Percentiles rank a stretch among this genome's conserved stretches.
Evolutionary conservation across 164 flowering plant species (phyloP).

Genomic region (Piper betle): DNA sequence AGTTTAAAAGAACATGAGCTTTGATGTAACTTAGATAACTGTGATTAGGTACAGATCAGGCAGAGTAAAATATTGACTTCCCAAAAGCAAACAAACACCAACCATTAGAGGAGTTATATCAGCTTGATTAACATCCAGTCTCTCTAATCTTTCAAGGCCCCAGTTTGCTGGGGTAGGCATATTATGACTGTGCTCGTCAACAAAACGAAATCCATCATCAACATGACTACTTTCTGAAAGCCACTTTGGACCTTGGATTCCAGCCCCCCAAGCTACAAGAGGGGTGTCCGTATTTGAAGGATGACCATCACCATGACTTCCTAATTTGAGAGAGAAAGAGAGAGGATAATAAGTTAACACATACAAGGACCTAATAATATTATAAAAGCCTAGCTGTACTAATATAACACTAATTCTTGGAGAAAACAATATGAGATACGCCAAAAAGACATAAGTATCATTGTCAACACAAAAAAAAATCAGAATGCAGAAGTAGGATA

Average conservation of each 20-base stretch:
- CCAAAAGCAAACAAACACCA: constrained; percentile 6
- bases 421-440: too few species aligned
- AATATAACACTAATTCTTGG: too few species aligned
- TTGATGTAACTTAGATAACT: background rate
- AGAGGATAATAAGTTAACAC: too few species aligned
- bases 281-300: constrained; percentile 93
- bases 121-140: constrained; percentile 97
- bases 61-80: background rate
- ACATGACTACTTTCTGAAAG: constrained; percentile 23
- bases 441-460: too few species aligned
- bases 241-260: constrained; percentile 51
- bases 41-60: background rate
- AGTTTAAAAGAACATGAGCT: constrained; percentile 7
- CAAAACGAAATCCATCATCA: constrained; percentile 47
- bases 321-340: constrained; percentile 17
- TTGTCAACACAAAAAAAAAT: too few species aligned
- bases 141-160: constrained; percentile 68
- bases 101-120: constrained; percentile 98
- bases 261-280: constrained; percentile 98
- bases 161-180: constrained; percentile 77
- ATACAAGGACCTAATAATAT: too few species aligned
- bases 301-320: constrained; percentile 99
- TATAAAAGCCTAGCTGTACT: too few species aligned
- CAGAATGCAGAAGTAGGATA: too few species aligned
- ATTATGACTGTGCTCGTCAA: constrained; percentile 87